phyloP scores from a whole-genome alignment of 2,329 filamentous ascomycete species.

The Neopestalotiopsis rosae region DNA sequence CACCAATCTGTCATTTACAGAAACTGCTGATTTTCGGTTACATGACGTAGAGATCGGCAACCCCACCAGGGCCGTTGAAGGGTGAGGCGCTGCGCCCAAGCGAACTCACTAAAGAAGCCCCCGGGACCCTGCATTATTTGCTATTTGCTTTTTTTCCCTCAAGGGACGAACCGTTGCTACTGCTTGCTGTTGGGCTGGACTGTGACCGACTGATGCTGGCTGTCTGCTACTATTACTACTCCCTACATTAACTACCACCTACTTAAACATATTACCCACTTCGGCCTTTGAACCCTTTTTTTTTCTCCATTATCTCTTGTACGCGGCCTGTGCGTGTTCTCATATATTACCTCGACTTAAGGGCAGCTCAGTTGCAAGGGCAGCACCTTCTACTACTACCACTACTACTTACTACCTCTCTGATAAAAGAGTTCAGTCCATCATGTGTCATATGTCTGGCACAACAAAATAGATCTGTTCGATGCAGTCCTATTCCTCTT shows the following conservation, averaged over 20 bases:
- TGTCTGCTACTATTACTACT: no score
- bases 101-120: not conserved
- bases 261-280: not conserved
- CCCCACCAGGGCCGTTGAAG: slow-evolving; percentile 4
- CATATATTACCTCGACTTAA: not conserved
- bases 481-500: not conserved
- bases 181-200: no score
- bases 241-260: not conserved
- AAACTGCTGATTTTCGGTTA: slow-evolving; percentile 8
- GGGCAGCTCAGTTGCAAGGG: not conserved
- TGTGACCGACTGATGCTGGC: no score
- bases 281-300: slow-evolving; percentile 1
- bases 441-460: not conserved
- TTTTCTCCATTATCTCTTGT: not conserved
- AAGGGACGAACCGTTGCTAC: not conserved
- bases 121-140: slow-evolving; percentile 14
- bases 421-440: not conserved
- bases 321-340: not conserved
- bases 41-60: slow-evolving; percentile 14
- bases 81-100: not conserved
- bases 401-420: not conserved
- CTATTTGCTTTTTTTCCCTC: not conserved
- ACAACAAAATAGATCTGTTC: not conserved
- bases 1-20: slow-evolving; percentile 6
- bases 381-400: not conserved